Evolutionary conservation across 257 asterid species (phyloP).

Genomic region (Echium plantagineum): DNA sequence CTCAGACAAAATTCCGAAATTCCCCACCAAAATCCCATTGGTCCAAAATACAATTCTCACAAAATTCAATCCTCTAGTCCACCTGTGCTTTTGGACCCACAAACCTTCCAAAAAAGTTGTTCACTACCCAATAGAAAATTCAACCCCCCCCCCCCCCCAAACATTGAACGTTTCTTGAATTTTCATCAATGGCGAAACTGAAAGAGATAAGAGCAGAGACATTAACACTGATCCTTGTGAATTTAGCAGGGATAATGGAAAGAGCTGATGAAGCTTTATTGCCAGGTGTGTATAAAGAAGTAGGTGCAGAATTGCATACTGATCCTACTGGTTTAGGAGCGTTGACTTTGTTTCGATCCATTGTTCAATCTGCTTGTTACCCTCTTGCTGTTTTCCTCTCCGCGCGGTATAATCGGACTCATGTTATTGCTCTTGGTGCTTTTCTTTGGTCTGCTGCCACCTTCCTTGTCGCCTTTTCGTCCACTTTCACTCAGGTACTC

Average conservation of each 20-base stretch:
- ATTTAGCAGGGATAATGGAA: slow-evolving; percentile 85
- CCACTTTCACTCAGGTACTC: slow-evolving; percentile 56
- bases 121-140: not conserved
- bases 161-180: not conserved
- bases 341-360: slow-evolving; percentile 57
- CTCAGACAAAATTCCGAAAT: too few species aligned
- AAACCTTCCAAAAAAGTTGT: too few species aligned
- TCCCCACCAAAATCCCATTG: too few species aligned
- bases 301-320: slow-evolving; percentile 71
- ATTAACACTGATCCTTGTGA: slow-evolving; percentile 48
- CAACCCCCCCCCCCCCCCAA: too few species aligned
- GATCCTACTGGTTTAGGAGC: slow-evolving; percentile 83
- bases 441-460: slow-evolving; percentile 88
- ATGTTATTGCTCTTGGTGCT: slow-evolving; percentile 65
- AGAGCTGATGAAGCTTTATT: slow-evolving; percentile 73
- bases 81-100: too few species aligned
- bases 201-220: slow-evolving; percentile 38
- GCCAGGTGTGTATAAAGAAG: slow-evolving; percentile 84
- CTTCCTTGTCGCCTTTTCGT: slow-evolving; percentile 34
- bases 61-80: too few species aligned
- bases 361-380: slow-evolving; percentile 74
- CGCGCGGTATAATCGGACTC: slow-evolving; percentile 62
- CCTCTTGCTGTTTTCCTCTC: slow-evolving; percentile 80
- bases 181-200: not conserved
- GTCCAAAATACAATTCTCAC: too few species aligned